Evolutionary conservation across 192 early-diverging fungal species (phyloP), one percentile per base, ranked within the genome.

Genomic region (Funneliformis mosseae): DNA sequence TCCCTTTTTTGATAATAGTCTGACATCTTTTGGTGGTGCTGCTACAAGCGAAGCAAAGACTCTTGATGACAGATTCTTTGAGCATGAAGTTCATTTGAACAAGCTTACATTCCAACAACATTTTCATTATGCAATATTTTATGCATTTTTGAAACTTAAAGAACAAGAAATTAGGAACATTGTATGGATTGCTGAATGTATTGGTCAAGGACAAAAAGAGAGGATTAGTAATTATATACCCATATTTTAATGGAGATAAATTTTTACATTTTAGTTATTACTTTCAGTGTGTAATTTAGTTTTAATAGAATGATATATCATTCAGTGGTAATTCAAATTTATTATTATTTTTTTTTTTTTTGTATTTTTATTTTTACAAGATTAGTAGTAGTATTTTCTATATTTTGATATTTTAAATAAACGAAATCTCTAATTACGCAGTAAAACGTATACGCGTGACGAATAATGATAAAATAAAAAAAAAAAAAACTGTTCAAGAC

Each of bases 91-190:
- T 38, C 88, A 94, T 77, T 91, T 98, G 78, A 99, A 99, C 92
- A 95, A 94, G 84, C 88, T 91, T 61, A 87, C 95, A 28, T 99
- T 97, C 84, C 92, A 95, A 82, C 96, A 97, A 85, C 97, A 99
- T 85, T 99, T 99, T 90, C 95, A 97, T 80, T 99, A 91, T 83
- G 96, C 94, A 50, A 90, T 98, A 21, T 99, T 99, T 79, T 99
- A 97, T 83, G 89, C 95, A 43, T 99, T 93, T 90, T 85, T 99
- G 72, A 95, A 96, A 84, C 87, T 99, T 77, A 97, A 97, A 89
- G 98, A 99, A 87, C 98, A 99, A 79, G 97, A 99, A 87, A 95
- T 99, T 76, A 90, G 98, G 55, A 99, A 99, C 84, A 95, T 99
- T 87, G 93, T 97, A 46, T 99, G 97, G 97, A 97, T 99, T 83